Evolutionary conservation across 148 eudicot genomes (phyloP), one percentile per base, ranked within the genome.

Genomic region (Silene uniflora): DNA sequence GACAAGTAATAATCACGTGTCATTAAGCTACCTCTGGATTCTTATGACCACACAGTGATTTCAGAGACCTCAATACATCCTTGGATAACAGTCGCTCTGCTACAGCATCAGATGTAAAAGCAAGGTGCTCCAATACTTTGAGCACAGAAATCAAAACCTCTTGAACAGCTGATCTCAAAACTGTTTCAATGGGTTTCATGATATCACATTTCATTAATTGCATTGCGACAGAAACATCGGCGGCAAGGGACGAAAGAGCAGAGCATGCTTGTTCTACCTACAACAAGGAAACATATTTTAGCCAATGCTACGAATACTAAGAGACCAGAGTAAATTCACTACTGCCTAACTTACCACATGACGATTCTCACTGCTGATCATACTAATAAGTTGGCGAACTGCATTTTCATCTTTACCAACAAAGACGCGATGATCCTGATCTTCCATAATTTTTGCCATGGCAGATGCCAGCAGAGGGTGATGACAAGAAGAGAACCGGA

Each of bases 331-430:
- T 52, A 5, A 3, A 39, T 13, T 25, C 32, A 29, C 25, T 62
- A 78, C 54, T 10, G 60, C 66, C 25, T 39, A 58, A 56, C 88
- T 71, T 88, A 96, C 99, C 99, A 96, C 99, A 82, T 96, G 97
- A 35, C 90, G 94, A 72, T 91, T 86, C 63, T 92, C 98, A 71
- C 97, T 96, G 85, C 95, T 92, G 76, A 96, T 92, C 99, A 96
- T 96, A 76, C 99, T 96, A 69, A 96, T 92, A 58, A 96, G 99
- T 89, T 96, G 99, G 76, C 98, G 84, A 73, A 92, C 89, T 23
- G 99, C 99, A 88, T 92, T 96, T 82, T 92, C 99, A 83, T 96
- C 99, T 87, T 96, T 96, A 55, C 98, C 91, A 65, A 96, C 91
- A 78, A 92, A 87, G 56, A 82, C 87, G 72, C 91, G 88, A 79